Evolutionary conservation across 805 yeast species (phyloP).

Genomic region (Debaryomyces tyrocola): DNA sequence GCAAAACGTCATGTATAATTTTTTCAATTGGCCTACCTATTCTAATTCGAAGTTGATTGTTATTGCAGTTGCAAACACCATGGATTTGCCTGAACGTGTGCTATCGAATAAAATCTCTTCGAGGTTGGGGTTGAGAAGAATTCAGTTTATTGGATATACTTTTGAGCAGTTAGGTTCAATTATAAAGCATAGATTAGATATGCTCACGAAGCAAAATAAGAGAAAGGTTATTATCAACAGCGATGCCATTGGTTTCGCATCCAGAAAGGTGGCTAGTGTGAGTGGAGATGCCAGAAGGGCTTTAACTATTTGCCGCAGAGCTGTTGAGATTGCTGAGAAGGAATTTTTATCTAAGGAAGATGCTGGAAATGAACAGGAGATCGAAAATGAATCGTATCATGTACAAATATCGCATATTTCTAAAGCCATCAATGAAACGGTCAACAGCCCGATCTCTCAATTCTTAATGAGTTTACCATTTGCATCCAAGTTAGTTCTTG

Average conservation of each 20-base stretch:
- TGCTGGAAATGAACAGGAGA: constrained; percentile 12
- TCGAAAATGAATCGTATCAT: constrained; percentile 42
- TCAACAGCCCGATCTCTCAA: constrained; percentile 66
- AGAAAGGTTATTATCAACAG: constrained; percentile 49
- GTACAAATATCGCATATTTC: constrained; percentile 76
- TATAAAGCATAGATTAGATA: constrained; percentile 66
- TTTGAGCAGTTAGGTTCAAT: constrained; percentile 74
- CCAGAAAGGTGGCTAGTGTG: constrained; percentile 92
- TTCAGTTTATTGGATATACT: constrained; percentile 87
- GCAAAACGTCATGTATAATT: constrained; percentile 89
- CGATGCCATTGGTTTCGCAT: constrained; percentile 88
- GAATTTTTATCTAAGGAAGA: constrained; percentile 41
- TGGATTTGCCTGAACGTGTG: constrained; percentile 93
- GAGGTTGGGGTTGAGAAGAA: constrained; percentile 82
- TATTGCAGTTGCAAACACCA: constrained; percentile 92
- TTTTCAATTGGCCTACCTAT: constrained; percentile 96
- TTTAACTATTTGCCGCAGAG: constrained; percentile 80
- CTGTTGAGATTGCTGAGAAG: constrained; percentile 81
- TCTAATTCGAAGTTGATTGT: constrained; percentile 77
- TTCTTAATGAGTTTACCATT: constrained; percentile 63
- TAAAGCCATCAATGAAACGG: constrained; percentile 76
- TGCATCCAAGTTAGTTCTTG: constrained; percentile 69
- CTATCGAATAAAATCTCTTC: constrained; percentile 88
- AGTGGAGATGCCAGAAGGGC: constrained; percentile 98
- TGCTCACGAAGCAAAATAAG: constrained; percentile 29